phyloP scores from a whole-genome alignment of 257 asterid genomes.

The Echium plantagineum region DNA sequence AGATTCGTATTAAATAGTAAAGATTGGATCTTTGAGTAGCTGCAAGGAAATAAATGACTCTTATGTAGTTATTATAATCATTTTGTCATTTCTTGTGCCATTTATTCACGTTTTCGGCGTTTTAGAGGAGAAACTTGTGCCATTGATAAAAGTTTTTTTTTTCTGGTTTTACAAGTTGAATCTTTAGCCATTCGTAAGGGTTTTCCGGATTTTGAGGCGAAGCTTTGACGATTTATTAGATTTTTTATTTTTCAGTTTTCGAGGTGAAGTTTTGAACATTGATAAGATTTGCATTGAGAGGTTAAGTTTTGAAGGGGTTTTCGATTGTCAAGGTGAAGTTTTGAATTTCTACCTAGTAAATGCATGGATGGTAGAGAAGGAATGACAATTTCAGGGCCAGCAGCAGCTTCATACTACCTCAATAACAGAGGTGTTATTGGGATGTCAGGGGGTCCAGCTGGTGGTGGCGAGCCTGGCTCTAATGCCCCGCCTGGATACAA shows the following conservation, averaged over 20 bases:
- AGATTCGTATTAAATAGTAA: constrained; percentile 16
- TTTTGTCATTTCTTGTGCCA: too few relatives aligned
- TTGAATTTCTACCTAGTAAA: constrained; percentile 20
- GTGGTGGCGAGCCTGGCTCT: constrained; percentile 19
- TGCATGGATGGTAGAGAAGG: constrained; percentile 75
- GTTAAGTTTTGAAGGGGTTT: not conserved
- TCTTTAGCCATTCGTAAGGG: too few relatives aligned
- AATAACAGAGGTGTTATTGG: constrained; percentile 49
- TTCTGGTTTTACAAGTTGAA: too few relatives aligned
- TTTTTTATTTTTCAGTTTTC: too few relatives aligned
- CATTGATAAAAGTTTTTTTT: too few relatives aligned
- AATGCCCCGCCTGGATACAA: constrained; percentile 24
- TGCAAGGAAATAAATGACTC: not conserved
- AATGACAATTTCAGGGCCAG: constrained; percentile 39
- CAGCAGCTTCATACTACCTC: constrained; percentile 55
- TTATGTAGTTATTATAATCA: not conserved
- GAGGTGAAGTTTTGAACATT: too few relatives aligned
- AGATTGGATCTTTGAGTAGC: constrained; percentile 4
- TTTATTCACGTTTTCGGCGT: too few relatives aligned
- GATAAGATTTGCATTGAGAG: too few relatives aligned
- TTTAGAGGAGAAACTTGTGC: too few relatives aligned
- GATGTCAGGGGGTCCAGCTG: constrained; percentile 24
- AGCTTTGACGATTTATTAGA: too few relatives aligned
- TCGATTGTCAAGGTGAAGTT: not conserved
- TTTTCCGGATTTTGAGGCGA: too few relatives aligned